A percentile compares a stretch with the other conserved stretches of the same genome.
Conservation (phyloP, 1,139 yeast genomes). For the Geotrichum carabidarum region DNA sequence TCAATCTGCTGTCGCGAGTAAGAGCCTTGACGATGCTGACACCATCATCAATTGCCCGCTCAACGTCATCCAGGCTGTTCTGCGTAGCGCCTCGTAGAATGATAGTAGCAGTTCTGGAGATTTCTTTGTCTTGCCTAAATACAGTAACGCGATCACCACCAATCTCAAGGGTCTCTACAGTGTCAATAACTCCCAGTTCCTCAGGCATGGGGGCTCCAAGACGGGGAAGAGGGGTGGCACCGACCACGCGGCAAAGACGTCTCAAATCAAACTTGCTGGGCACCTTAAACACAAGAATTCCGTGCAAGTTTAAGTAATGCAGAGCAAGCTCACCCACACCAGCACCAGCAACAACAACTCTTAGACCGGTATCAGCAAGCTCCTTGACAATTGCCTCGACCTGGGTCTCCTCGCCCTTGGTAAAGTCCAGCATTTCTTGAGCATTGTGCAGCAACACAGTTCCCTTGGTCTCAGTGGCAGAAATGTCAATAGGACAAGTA, state of each 20-base stretch:
- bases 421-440: conserved; percentile 90
- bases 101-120: conserved; percentile 73
- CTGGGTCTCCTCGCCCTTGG: conserved; percentile 94
- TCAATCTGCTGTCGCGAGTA: conserved; percentile 67
- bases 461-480: conserved; percentile 95
- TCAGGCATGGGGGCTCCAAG: conserved; percentile 95
- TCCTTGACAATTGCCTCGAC: conserved; percentile 83
- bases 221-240: conserved; percentile 93
- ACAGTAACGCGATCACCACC: conserved; percentile 97
- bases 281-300: conserved; percentile 78
- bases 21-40: conserved; percentile 88
- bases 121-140: conserved; percentile 67
- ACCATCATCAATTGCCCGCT: conserved; percentile 96
- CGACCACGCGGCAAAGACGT: conserved; percentile 92
- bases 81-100: conserved; percentile 97
- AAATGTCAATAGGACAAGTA: conserved; percentile 90
- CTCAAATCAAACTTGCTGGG: conserved; percentile 92
- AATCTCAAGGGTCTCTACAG: conserved; percentile 86
- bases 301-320: conserved; percentile 85
- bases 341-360: conserved; percentile 88
- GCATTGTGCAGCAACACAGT: conserved; percentile 94
- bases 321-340: conserved; percentile 89
- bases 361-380: conserved; percentile 75
- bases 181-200: conserved; percentile 83
- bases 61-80: conserved; percentile 86